Evolutionary conservation across 2,329 filamentous ascomycete species (phyloP), one percentile per base, ranked within the genome.

Genomic region (Dothistroma septosporum): DNA sequence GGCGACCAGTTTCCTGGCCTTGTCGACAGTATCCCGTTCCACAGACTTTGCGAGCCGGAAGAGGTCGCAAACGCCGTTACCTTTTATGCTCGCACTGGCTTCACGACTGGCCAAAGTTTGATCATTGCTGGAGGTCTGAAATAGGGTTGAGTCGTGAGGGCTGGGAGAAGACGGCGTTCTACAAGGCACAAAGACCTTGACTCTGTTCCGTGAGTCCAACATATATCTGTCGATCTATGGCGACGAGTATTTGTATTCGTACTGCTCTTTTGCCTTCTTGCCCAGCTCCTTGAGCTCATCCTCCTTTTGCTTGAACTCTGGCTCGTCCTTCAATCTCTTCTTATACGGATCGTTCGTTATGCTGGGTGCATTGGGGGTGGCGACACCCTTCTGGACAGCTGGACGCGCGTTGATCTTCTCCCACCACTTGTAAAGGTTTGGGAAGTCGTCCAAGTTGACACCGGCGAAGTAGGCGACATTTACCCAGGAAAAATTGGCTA

Each of bases 31-130:
- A 86, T 86, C 54, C 84, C 84, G 0, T 75, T 86, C 9, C 80
- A 82, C 6, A 76, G 84, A 49, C 69, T 87, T 24, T 84, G 84
- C 0, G 79, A 79, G 33, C 81, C 83, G 1, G 78, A 83, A 55
- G 84, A 87, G 72, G 83, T 83, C 44, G 83, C 83, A 1, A 85
- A 84, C 68, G 79, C 83, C 35, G 83, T 86, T 7, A 78, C 77
- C 2, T 85, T 86, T 82, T 75, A 84, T 57, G 82, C 79, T 58
- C 79, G 75, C 65, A 86, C 83, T 14, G 84, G 84, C 0, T 86
- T 66, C 44, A 60, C 64, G 3, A 69, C 66, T 11, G 67, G 67
- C 10, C 66, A 69, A 47, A 68, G 66, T 49, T 44, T 69, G 33
- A 59, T 69, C 16, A 64, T 69, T 28, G 62, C 66, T 28, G 67